Conservation (phyloP, 169 alveolate species). For the Haemoproteus tartakovskyi region DNA sequence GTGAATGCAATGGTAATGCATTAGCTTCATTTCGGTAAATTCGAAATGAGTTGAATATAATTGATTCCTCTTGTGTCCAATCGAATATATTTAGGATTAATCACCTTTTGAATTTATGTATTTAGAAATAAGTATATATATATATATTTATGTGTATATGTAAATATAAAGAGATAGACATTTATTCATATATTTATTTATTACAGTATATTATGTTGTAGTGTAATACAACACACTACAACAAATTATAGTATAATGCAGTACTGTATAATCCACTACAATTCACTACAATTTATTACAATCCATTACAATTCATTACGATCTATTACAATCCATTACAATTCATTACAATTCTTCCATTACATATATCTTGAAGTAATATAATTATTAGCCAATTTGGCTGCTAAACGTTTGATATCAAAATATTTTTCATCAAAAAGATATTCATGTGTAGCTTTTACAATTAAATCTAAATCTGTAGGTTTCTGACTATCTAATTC, state of each 20-base stretch:
- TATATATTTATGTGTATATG: background rate
- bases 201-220: no score
- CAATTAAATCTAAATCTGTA: constrained; percentile 55
- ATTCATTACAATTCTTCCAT: background rate
- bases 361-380: constrained; percentile 29
- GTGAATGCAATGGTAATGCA: no score
- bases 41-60: no score
- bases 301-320: no score
- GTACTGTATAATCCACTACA: no score
- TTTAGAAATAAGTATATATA: background rate
- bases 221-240: no score
- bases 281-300: no score
- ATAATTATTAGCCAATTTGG: constrained; percentile 56
- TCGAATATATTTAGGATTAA: no score
- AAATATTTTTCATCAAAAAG: constrained; percentile 65
- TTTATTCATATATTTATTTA: background rate
- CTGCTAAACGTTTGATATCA: constrained; percentile 58
- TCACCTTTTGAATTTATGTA: background rate
- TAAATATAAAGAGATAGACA: background rate
- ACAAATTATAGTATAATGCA: no score
- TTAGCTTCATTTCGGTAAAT: no score
- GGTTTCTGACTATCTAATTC: constrained; percentile 45
- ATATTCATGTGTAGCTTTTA: constrained; percentile 66
- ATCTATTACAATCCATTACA: background rate
- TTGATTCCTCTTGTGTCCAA: no score